Conservation (phyloP, 2,329 filamentous ascomycete genomes). For the Bipolaris oryzae region DNA sequence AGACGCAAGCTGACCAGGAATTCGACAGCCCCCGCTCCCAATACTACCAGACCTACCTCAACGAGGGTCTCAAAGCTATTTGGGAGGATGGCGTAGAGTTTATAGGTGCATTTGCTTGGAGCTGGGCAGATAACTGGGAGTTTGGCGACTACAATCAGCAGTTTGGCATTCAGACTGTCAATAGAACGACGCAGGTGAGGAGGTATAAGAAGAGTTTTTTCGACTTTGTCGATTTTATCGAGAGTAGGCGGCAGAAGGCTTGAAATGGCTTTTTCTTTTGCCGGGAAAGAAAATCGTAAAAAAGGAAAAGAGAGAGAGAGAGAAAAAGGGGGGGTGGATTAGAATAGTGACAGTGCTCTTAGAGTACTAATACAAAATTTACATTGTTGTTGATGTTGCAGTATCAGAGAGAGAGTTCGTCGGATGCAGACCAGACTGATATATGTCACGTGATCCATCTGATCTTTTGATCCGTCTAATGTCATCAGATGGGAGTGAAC, state of each 20-base stretch:
- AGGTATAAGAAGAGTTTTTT: constrained; percentile 65
- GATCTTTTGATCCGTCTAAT: too few species aligned
- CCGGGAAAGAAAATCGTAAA: too few species aligned
- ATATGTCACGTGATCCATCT: too few species aligned
- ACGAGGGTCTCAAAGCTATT: constrained; percentile 61
- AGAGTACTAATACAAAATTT: too few species aligned
- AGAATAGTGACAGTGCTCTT: too few species aligned
- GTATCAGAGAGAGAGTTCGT: too few species aligned
- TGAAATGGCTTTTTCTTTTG: too few species aligned
- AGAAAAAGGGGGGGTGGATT: constrained; percentile 31
- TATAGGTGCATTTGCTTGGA: constrained; percentile 62
- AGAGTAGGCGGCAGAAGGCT: constrained; percentile 27
- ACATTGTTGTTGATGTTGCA: too few species aligned
- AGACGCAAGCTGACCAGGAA: constrained; percentile 56
- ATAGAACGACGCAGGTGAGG: constrained; percentile 58
- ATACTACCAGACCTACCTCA: constrained; percentile 63
- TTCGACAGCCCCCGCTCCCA: constrained; percentile 60
- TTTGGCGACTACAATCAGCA: constrained; percentile 58
- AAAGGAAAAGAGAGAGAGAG: constrained; percentile 31
- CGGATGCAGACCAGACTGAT: too few species aligned
- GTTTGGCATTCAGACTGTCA: constrained; percentile 64
- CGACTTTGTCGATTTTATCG: constrained; percentile 61
- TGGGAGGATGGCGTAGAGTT: constrained; percentile 63
- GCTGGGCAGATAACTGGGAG: constrained; percentile 60
- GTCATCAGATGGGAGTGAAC: too few species aligned